Conservation (phyloP, 2,329 filamentous ascomycete species). For the Colletotrichum sp. region DNA sequence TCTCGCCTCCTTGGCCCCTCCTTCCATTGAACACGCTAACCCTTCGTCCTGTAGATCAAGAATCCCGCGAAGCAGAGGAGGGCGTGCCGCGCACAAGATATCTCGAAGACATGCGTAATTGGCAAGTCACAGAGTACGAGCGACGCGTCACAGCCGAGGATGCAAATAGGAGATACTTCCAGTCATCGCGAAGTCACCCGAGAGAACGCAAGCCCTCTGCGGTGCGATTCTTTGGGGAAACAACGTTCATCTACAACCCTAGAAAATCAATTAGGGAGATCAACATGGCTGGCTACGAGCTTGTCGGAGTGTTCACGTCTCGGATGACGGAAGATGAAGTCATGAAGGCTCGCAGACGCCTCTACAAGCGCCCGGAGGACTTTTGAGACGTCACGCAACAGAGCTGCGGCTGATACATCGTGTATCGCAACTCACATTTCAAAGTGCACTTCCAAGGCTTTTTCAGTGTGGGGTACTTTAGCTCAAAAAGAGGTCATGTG, state of each 20-base stretch:
- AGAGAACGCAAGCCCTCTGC: neutral
- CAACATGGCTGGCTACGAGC: neutral
- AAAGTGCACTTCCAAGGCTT: neutral
- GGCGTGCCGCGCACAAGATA: neutral
- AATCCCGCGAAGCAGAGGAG: neutral
- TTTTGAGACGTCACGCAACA: neutral
- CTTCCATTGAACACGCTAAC: neutral
- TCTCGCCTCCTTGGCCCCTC: rapidly evolving
- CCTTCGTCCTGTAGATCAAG: neutral
- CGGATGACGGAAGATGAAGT: neutral
- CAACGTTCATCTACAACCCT: neutral
- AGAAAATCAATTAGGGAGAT: neutral
- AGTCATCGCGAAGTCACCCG: neutral
- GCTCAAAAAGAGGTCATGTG: neutral
- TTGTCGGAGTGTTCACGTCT: neutral
- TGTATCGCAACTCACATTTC: neutral
- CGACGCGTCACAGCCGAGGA: neutral
- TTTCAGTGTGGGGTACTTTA: neutral
- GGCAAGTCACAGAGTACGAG: neutral
- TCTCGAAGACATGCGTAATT: neutral
- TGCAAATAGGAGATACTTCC: neutral
- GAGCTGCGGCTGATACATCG: neutral
- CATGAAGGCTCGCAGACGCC: neutral
- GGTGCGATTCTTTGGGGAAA: neutral
- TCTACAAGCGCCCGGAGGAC: neutral